phyloP scores from a whole-genome alignment of 768 basidiomycete species.

The Boletus patriciae region DNA sequence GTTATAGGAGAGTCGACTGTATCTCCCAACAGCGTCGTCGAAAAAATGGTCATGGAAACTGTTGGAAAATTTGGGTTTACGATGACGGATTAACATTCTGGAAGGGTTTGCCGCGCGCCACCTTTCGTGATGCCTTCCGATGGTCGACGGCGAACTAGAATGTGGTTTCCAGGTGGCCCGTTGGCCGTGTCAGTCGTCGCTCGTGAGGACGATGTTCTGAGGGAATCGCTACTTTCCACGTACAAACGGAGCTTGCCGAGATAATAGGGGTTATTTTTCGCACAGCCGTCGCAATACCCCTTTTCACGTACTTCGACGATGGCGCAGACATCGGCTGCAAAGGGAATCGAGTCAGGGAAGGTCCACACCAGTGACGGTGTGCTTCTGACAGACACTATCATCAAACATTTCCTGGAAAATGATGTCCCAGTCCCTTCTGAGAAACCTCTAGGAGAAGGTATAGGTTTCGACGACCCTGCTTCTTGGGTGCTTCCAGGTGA shows the following conservation, averaged over 20 bases:
- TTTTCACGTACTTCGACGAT: not conserved
- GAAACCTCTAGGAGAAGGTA: not conserved
- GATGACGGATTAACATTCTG: slow-evolving; percentile 29
- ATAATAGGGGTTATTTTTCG: not conserved
- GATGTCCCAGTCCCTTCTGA: not conserved
- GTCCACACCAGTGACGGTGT: not conserved
- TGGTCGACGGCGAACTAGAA: slow-evolving; percentile 6
- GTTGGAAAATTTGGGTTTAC: slow-evolving; percentile 53
- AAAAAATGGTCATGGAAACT: slow-evolving; percentile 57
- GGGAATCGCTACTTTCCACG: too few relatives aligned
- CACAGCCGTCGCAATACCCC: not conserved
- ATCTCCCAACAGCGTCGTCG: slow-evolving; percentile 38
- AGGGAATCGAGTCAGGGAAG: not conserved
- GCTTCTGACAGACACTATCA: not conserved
- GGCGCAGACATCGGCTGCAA: slow-evolving; percentile 1
- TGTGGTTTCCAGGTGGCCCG: slow-evolving; percentile 36
- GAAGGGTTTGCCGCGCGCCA: slow-evolving; percentile 31
- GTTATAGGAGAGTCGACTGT: too few relatives aligned
- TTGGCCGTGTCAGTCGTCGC: slow-evolving; percentile 26
- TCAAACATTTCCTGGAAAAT: not conserved
- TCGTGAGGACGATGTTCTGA: not conserved
- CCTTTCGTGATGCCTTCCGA: slow-evolving; percentile 37
- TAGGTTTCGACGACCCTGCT: too few relatives aligned
- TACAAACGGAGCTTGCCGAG: too few relatives aligned
- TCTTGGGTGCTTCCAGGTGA: too few relatives aligned